These are phyloP conservation scores for Tuber melanosporum DNA, from an alignment of 495 filamentous ascomycete species.

Conservation along the genomic window DNA sequence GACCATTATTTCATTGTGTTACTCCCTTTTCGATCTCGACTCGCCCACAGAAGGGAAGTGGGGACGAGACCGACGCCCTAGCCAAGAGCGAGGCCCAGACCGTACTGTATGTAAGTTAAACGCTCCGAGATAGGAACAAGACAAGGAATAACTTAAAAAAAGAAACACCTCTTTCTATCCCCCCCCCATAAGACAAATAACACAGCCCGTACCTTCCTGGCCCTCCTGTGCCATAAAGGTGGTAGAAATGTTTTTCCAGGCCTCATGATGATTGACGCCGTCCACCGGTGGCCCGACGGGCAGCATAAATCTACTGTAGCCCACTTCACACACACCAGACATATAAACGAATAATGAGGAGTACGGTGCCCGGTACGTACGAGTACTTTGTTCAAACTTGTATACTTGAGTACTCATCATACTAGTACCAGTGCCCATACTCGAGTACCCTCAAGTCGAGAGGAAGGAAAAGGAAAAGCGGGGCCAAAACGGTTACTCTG, in stretches of 20 bases:
- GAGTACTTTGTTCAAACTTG: neutral
- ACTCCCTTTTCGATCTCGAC: neutral
- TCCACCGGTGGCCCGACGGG: neutral
- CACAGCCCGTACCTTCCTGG: neutral
- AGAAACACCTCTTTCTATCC: neutral
- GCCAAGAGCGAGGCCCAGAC: neutral
- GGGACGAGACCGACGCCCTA: neutral
- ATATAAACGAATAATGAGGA: neutral
- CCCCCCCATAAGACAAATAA: neutral
- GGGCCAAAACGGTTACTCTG: conserved; percentile 1
- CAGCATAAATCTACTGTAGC: neutral
- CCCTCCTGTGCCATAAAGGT: neutral
- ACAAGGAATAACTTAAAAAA: conserved; percentile 1
- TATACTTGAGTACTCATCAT: neutral
- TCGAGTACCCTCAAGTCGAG: neutral
- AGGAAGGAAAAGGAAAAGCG: neutral
- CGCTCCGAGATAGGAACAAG: neutral
- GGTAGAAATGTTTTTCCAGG: conserved; percentile 3
- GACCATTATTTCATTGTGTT: neutral
- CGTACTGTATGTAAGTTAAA: neutral
- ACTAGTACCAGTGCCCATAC: no score
- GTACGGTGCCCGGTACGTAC: neutral
- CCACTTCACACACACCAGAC: neutral
- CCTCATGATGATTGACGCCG: conserved; percentile 3
- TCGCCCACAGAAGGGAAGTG: neutral